Percentiles rank a stretch among this genome's conserved stretches.
phyloP scores from a whole-genome alignment of 106 monocot genomes.

The Dendrobium huoshanense region DNA sequence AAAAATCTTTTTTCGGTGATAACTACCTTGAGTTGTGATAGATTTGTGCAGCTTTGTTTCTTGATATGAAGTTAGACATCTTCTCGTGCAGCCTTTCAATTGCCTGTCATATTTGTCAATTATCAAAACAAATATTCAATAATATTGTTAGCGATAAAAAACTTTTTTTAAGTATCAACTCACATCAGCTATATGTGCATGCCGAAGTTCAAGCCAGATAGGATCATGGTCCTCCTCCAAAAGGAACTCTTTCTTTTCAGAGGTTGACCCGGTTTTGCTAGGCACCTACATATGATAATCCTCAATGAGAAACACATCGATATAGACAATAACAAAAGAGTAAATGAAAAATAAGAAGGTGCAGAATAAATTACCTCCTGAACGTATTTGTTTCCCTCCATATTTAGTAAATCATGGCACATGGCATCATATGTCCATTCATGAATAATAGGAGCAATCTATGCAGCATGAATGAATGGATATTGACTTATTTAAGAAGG shows the following conservation, averaged over 20 bases:
- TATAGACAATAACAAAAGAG: neutral
- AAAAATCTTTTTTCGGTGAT: neutral
- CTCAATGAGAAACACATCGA: neutral
- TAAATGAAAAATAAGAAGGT: neutral
- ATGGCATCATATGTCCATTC: no score
- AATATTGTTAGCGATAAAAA: neutral
- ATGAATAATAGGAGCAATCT: slow-evolving; percentile 70
- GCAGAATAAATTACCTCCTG: slow-evolving; percentile 40
- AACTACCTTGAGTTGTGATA: slow-evolving; percentile 10
- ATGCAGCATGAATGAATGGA: neutral
- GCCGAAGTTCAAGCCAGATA: no score
- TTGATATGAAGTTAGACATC: slow-evolving; percentile 6
- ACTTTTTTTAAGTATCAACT: neutral
- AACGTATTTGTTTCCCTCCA: slow-evolving; percentile 68
- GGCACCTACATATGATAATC: slow-evolving; percentile 32
- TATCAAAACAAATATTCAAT: slow-evolving; percentile 4
- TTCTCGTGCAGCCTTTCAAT: slow-evolving; percentile 6
- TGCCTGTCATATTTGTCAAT: neutral
- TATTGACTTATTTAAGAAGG: neutral
- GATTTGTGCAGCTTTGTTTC: slow-evolving; percentile 2
- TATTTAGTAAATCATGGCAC: no score
- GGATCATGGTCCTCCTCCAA: neutral
- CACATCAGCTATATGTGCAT: slow-evolving; percentile 42
- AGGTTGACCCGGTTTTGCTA: slow-evolving; percentile 42
- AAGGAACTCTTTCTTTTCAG: slow-evolving; percentile 89